phyloP scores from a whole-genome alignment of 2,329 filamentous ascomycete genomes.

The Chrysoporthe deuterocubensis region DNA sequence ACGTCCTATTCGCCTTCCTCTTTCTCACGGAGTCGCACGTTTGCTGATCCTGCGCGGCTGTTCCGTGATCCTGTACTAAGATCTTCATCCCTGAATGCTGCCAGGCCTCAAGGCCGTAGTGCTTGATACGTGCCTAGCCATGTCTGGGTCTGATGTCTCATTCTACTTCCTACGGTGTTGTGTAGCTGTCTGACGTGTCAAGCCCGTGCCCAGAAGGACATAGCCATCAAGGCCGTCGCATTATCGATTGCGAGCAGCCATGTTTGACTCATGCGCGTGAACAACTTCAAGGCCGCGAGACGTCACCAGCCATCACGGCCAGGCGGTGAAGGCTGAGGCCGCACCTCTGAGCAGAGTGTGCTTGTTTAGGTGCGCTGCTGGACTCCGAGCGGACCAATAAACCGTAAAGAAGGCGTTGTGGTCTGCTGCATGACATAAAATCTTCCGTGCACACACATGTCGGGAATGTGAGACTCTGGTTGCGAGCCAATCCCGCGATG shows the following conservation, averaged over 20 bases:
- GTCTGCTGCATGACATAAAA: not conserved
- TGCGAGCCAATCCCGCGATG: no score
- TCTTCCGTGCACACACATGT: not conserved
- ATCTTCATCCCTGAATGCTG: no score
- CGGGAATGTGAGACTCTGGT: not conserved
- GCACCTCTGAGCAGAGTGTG: not conserved
- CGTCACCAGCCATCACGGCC: not conserved
- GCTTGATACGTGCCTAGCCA: not conserved
- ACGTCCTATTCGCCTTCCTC: slow-evolving; percentile 26
- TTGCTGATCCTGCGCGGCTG: not conserved
- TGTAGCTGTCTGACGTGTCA: not conserved
- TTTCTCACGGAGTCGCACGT: not conserved
- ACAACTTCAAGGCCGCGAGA: not conserved
- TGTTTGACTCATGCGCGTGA: not conserved
- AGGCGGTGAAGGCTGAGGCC: not conserved
- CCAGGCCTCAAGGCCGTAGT: not conserved
- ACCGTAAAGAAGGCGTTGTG: not conserved
- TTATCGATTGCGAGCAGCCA: not conserved
- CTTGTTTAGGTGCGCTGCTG: not conserved
- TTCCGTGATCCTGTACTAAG: not conserved
- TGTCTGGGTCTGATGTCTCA: not conserved
- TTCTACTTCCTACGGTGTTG: not conserved
- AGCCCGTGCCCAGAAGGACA: not conserved
- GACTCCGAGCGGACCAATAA: slow-evolving; percentile 6
- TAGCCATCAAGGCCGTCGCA: no score